Evolutionary conservation across 2,329 filamentous ascomycete genomes (phyloP), one percentile per base, ranked within the genome.

Genomic region (Fusarium sp.): DNA sequence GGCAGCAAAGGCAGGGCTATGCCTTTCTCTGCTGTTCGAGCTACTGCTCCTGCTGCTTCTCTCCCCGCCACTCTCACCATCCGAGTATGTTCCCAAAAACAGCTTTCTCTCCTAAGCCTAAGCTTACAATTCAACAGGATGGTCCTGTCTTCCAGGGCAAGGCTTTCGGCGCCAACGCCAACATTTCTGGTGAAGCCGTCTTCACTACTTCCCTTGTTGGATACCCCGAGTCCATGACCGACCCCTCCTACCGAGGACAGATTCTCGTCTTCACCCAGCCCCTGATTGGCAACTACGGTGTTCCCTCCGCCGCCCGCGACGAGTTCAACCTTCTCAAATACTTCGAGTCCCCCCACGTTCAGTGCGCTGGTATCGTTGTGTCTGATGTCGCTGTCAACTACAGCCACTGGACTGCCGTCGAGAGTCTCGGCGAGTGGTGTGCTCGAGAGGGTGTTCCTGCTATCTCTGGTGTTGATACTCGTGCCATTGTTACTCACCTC

Each of bases 201-300:
- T 99, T 99, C 86, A 98, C 96, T 67, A 98, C 96, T 65, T 97
- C 95, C 26, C 89, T 98, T 57, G 96, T 99, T 62, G 96, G 96
- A 76, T 99, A 99, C 81, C 96, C 96, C 73, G 96, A 99, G 85
- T 97, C 92, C 47, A 90, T 95, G 86, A 94, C 92, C 76, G 92
- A 95, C 76, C 92, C 92, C 54, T 95, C 92, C 20, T 95, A 95
- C 83, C 91, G 92, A 72, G 92, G 96, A 72, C 96, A 99, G 85
- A 98, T 99, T 73, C 86, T 99, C 74, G 95, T 98, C 81, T 97
- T 98, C 86, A 99, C 96, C 72, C 94, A 97, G 80, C 96, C 96
- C 36, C 84, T 99, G 73, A 97, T 99, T 77, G 96, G 96, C 78
- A 99, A 99, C 87, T 99, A 99, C 79, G 96, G 96, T 75, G 95